Percentiles rank a stretch among this genome's conserved stretches.
These are phyloP conservation scores for Asterophora parasitica DNA, from an alignment of 768 basidiomycete genomes.

Conservation along the genomic window DNA sequence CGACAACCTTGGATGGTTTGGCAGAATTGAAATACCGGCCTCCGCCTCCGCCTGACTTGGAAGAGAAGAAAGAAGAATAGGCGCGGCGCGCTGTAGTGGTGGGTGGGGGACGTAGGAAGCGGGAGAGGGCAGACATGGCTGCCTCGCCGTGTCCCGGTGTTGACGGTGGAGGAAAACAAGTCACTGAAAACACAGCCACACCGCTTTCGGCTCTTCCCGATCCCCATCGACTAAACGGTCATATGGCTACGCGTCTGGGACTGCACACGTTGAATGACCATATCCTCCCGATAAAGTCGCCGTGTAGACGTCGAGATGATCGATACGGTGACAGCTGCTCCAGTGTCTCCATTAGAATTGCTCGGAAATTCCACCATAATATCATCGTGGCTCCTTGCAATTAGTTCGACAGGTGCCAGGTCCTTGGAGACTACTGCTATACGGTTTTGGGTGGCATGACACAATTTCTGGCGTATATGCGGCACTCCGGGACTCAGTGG, in stretches of 20 bases:
- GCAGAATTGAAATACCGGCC: conserved; percentile 74
- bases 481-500: no score
- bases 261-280: neutral
- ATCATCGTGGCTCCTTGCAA: no score
- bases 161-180: conserved; percentile 10
- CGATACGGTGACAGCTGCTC: no score
- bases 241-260: neutral
- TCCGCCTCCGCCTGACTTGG: conserved; percentile 53
- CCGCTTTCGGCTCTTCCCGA: conserved; percentile 9
- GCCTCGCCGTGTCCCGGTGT: conserved; percentile 10
- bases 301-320: no score
- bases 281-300: no score
- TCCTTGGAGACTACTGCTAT: no score
- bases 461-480: no score
- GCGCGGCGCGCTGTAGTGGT: conserved; percentile 40
- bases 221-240: no score
- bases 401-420: no score
- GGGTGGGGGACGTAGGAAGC: conserved; percentile 43
- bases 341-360: no score
- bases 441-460: no score
- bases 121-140: conserved; percentile 47
- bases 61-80: conserved; percentile 79
- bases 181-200: conserved; percentile 14
- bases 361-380: no score
- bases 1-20: conserved; percentile 55